Evolutionary conservation across 768 basidiomycete species (phyloP), one percentile per base, ranked within the genome.

Genomic region (Arthromyces matolae): DNA sequence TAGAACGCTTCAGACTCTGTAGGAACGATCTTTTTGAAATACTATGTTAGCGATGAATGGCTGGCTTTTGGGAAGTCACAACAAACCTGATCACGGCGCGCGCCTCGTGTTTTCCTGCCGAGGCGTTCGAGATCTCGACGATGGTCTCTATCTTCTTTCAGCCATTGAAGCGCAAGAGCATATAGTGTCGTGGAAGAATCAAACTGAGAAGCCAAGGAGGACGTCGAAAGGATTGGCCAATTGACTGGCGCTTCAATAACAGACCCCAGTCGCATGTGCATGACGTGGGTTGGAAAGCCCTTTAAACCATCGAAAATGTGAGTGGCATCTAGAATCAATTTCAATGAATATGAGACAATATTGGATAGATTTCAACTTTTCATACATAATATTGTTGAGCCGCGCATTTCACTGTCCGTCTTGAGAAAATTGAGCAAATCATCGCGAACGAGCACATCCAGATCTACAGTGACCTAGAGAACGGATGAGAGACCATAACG

Each of bases 301-400:
- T 80, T 79, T 24, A 98, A 68, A 9, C 94, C 95, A 63, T 98
- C 95, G 55, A 93, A 96, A 58, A 99, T 96, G 65, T 99, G 96
- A 1, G 94, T 97, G 9, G 94, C 93, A 68, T 96, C 91, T 93
- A 57, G 28, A 45, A 14, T 13, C 7, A 27, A 27, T 32, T 4
- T 32, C 39, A 32, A n/a, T n/a, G 51, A 23, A 12, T 47, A 33
- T 24, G 44, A 8, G 45, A 36, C 16, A 52, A 45, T 42, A 47
- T 18, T 40, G 28, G 20, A 22, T 31, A 19, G 27, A 42, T 20
- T 31, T 33, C n/a, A 31, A 45, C 27, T 31, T 38, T 32, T 69
- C 83, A 58, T 60, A 81, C 91, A 98, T 43, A 99, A 67, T 46
- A 98, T 86, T 10, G 95, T 96, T 9, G 94, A 89, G 1, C 81